Evolutionary conservation across 208 protist genomes (phyloP).

Genomic region (Zelonia costaricensis): DNA sequence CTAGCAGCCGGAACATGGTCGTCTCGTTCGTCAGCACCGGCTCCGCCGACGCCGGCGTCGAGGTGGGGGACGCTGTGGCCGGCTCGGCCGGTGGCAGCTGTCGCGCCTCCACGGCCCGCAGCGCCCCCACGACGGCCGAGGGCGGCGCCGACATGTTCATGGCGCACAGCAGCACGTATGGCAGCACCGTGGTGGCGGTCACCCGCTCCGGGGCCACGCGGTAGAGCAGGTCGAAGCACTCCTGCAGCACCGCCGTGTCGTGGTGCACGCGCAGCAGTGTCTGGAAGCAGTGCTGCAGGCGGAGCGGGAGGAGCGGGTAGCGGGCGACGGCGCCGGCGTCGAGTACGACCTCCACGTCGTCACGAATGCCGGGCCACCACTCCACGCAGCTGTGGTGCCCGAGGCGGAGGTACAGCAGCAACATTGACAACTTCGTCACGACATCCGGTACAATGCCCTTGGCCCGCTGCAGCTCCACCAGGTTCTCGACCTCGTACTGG

Average conservation of each 20-base stretch:
- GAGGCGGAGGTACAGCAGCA: conserved; percentile 84
- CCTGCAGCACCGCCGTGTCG: conserved; percentile 56
- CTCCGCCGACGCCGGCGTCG: background rate
- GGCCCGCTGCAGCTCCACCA: conserved; percentile 67
- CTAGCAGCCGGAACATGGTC: conserved; percentile 72
- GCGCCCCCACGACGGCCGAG: conserved; percentile 45
- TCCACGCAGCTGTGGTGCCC: conserved; percentile 45
- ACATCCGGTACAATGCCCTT: conserved; percentile 58
- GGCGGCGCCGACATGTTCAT: conserved; percentile 67
- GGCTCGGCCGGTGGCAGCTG: background rate
- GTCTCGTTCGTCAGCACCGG: conserved; percentile 70
- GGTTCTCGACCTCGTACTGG: conserved; percentile 85
- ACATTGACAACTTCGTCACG: conserved; percentile 80
- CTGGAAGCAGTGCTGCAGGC: conserved; percentile 84
- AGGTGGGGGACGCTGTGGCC: background rate
- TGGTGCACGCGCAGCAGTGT: conserved; percentile 78
- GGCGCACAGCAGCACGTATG: conserved; percentile 74
- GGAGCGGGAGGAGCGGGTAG: conserved; percentile 70
- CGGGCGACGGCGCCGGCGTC: conserved; percentile 13
- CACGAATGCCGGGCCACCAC: conserved; percentile 70
- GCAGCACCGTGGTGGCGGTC: conserved; percentile 58
- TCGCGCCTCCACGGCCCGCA: conserved; percentile 36
- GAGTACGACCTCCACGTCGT: conserved; percentile 47
- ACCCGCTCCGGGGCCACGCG: conserved; percentile 38
- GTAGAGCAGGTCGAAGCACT: conserved; percentile 64